Conservation (phyloP, 768 basidiomycete genomes). For the Russula sp. region DNA sequence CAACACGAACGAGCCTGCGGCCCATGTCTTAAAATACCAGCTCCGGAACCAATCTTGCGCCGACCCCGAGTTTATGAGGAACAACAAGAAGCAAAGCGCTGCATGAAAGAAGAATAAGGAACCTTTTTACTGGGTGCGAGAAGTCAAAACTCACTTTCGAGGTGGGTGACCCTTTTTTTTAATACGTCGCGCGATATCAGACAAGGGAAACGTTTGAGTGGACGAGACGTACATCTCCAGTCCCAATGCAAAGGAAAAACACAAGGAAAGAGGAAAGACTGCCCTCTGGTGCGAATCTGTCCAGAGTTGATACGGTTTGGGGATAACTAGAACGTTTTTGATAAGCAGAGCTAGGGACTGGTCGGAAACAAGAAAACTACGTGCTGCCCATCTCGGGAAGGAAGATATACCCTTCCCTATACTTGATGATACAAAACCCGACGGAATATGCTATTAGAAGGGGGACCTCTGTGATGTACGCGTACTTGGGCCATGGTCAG, state of each 20-base stretch:
- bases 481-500: constrained; percentile 41
- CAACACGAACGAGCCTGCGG: constrained; percentile 53
- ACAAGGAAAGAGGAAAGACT: too few species aligned
- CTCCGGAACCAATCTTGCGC: constrained; percentile 71
- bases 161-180: constrained; percentile 66
- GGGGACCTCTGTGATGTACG: constrained; percentile 59
- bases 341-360: constrained; percentile 28
- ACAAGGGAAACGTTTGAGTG: too few species aligned
- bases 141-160: too few species aligned
- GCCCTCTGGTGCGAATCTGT: constrained; percentile 36
- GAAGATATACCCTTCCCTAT: too few species aligned
- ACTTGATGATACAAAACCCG: too few species aligned
- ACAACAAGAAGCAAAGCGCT: constrained; percentile 90
- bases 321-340: constrained; percentile 43
- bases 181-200: background rate
- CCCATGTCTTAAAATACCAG: constrained; percentile 71
- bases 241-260: too few species aligned
- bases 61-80: constrained; percentile 59
- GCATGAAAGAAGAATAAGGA: too few species aligned
- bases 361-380: too few species aligned
- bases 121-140: too few species aligned
- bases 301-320: constrained; percentile 61
- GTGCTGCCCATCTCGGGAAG: too few species aligned
- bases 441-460: constrained; percentile 48
- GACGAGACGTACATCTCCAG: too few species aligned